These are phyloP conservation scores for Teratosphaeria zuluensis DNA, from an alignment of 2,329 filamentous ascomycete genomes.

Conservation along the genomic window DNA sequence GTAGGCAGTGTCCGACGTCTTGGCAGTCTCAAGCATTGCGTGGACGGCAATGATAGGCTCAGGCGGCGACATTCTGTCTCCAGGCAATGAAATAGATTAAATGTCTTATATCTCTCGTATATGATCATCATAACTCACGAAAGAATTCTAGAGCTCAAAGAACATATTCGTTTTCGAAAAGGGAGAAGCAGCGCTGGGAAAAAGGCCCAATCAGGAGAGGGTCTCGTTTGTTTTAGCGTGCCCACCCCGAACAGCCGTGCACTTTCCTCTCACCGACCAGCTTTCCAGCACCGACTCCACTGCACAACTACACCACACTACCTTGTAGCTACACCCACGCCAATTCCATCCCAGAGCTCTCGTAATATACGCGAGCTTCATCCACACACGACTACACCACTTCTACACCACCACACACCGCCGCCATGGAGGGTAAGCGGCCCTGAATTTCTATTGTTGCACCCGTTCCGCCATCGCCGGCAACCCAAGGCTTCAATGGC, in stretches of 20 bases:
- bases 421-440: slow-evolving; percentile 19
- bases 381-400: not conserved
- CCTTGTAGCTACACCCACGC: slow-evolving; percentile 3
- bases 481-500: not conserved
- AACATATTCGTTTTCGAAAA: not conserved
- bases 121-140: not conserved
- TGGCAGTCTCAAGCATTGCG: not conserved
- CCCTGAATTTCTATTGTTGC: slow-evolving; percentile 5
- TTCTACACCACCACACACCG: slow-evolving; percentile 6
- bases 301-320: slow-evolving; percentile 1
- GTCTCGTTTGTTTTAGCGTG: not conserved
- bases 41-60: not conserved
- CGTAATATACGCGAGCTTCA: not conserved
- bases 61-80: not conserved
- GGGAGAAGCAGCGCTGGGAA: not conserved
- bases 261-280: slow-evolving; percentile 8
- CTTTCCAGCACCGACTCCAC: slow-evolving; percentile 1
- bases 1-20: not conserved
- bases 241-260: slow-evolving; percentile 1
- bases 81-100: not conserved
- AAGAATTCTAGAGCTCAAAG: not conserved
- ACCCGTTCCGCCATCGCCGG: slow-evolving; percentile 3
- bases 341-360: slow-evolving; percentile 1
- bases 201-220: not conserved
- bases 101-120: too few species aligned